Conservation (phyloP, 768 basidiomycete species). For the Amanita brunnescens region DNA sequence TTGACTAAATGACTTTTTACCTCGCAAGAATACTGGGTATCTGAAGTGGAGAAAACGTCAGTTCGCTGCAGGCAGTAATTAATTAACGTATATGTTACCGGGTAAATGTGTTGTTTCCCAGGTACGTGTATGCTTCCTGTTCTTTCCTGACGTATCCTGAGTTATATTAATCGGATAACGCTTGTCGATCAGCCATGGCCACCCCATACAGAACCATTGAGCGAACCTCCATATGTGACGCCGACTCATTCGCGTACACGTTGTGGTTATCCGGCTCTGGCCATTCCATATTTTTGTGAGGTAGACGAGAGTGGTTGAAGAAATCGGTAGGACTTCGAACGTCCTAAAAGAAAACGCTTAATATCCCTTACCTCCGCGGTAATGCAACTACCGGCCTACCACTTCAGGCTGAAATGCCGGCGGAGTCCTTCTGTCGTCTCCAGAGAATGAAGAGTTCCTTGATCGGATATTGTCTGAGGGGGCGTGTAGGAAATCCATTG, state of each 20-base stretch:
- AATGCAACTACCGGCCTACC: conserved; percentile 10
- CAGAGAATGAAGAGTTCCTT: conserved; percentile 44
- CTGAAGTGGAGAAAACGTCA: conserved; percentile 16
- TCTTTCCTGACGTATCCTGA: conserved; percentile 20
- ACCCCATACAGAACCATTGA: background rate
- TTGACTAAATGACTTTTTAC: conserved; percentile 19
- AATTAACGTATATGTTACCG: conserved; percentile 20
- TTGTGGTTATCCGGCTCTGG: conserved; percentile 31
- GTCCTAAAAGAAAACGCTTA: conserved; percentile 19
- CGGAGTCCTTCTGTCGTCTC: conserved; percentile 37
- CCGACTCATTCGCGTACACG: conserved; percentile 33
- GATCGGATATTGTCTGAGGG: conserved; percentile 27
- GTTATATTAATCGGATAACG: conserved; percentile 4
- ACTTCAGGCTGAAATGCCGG: conserved; percentile 38
- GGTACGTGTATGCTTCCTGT: conserved; percentile 54
- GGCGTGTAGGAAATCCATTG: background rate
- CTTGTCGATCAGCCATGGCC: background rate
- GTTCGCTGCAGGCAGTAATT: background rate
- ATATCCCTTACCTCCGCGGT: background rate
- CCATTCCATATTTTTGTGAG: conserved; percentile 40
- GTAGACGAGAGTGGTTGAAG: conserved; percentile 32
- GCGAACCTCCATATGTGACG: conserved; percentile 38
- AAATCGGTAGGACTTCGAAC: conserved; percentile 31
- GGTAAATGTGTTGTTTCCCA: conserved; percentile 47
- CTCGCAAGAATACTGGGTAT: conserved; percentile 39